phyloP scores from a whole-genome alignment of 2,329 filamentous ascomycete genomes.

The Fusarium phyllophilum region DNA sequence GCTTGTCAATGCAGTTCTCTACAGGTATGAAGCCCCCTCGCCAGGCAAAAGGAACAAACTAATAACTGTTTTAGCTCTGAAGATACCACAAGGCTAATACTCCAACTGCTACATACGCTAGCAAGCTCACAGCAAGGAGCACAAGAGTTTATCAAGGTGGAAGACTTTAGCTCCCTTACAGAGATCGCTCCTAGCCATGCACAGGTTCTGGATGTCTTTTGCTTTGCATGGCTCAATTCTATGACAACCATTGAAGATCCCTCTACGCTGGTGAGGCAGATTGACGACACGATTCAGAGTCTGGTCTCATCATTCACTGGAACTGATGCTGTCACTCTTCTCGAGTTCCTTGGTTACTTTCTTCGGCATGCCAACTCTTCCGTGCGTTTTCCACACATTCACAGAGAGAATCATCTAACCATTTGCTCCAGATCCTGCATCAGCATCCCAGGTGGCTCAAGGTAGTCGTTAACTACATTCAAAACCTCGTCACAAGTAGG shows the following conservation, averaged over 20 bases:
- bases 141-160: slow-evolving; percentile 56
- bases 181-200: slow-evolving; percentile 66
- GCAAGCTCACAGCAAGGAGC: slow-evolving; percentile 64
- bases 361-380: slow-evolving; percentile 60
- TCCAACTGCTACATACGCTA: slow-evolving; percentile 68
- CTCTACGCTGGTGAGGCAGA: slow-evolving; percentile 49
- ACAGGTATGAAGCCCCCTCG: slow-evolving; percentile 56
- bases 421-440: slow-evolving; percentile 56
- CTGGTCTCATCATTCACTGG: slow-evolving; percentile 65
- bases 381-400: slow-evolving; percentile 50
- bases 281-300: slow-evolving; percentile 59
- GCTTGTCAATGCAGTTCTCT: slow-evolving; percentile 62
- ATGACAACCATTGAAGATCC: slow-evolving; percentile 48
- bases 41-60: not conserved
- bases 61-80: slow-evolving; percentile 54
- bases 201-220: slow-evolving; percentile 65
- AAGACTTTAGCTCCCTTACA: slow-evolving; percentile 65
- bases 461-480: slow-evolving; percentile 59
- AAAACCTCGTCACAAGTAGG: slow-evolving; percentile 62
- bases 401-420: slow-evolving; percentile 8
- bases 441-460: slow-evolving; percentile 64
- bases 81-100: slow-evolving; percentile 62
- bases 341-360: slow-evolving; percentile 65
- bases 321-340: slow-evolving; percentile 69
- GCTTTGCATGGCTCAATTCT: slow-evolving; percentile 66